Conservation (phyloP, 202 grass and related monocot genomes). For the Setaria italica region DNA sequence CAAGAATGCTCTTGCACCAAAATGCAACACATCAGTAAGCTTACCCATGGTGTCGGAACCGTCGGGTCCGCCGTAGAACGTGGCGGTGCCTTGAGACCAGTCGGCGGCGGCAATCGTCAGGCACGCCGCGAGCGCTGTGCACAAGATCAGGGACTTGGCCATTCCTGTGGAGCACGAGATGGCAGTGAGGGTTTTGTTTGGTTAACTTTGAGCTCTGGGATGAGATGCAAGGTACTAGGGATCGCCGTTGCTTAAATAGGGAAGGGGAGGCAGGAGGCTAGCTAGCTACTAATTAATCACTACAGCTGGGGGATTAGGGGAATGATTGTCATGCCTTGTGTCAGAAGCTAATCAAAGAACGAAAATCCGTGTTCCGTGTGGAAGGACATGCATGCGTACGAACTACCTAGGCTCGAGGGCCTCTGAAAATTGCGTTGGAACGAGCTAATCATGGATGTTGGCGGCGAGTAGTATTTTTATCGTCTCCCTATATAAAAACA, state of each 20-base stretch:
- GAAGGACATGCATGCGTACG: not conserved
- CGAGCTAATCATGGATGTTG: not conserved
- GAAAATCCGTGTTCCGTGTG: conserved; percentile 18
- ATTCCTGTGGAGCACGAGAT: not conserved
- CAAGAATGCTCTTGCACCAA: not conserved
- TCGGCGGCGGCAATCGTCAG: not conserved
- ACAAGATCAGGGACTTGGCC: not conserved
- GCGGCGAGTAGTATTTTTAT: not conserved
- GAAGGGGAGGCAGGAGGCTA: not conserved
- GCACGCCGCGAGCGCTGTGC: not conserved
- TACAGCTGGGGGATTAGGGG: not conserved
- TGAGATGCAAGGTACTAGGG: not conserved
- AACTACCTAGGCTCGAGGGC: not conserved
- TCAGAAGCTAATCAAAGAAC: not conserved
- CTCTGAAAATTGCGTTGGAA: not conserved
- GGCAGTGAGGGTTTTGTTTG: not conserved
- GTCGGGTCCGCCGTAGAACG: conserved; percentile 29
- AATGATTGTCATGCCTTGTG: conserved; percentile 29
- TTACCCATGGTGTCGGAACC: conserved; percentile 32
- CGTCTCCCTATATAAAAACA: not conserved
- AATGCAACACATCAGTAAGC: not conserved
- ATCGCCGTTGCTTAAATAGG: not conserved
- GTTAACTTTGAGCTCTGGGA: not conserved
- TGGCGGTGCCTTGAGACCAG: not conserved
- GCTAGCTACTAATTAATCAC: not conserved